A percentile compares a stretch with the other conserved stretches of the same genome.
Evolutionary conservation across 2,329 filamentous ascomycete species (phyloP).

Genomic region (Myotisia sp.): DNA sequence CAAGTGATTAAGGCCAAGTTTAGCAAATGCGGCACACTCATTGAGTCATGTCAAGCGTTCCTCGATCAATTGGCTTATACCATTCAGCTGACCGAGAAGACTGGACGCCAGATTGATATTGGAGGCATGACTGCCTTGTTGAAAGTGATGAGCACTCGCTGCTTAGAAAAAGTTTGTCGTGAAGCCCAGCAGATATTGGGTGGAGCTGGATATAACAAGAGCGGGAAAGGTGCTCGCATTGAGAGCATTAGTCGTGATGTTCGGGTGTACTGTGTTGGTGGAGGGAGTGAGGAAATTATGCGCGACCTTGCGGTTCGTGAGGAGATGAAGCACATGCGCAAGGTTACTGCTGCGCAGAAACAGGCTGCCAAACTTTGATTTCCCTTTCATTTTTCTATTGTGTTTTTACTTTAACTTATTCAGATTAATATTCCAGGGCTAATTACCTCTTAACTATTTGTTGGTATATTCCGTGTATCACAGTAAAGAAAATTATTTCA

Average conservation of each 20-base stretch:
- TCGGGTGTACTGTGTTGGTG: slow-evolving; percentile 32
- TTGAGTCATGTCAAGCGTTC: slow-evolving; percentile 50
- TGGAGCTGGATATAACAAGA: slow-evolving; percentile 38
- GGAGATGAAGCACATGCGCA: slow-evolving; percentile 13
- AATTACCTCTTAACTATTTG: no score
- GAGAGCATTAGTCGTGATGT: slow-evolving; percentile 42
- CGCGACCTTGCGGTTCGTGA: slow-evolving; percentile 19
- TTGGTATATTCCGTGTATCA: no score
- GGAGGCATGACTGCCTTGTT: slow-evolving; percentile 39
- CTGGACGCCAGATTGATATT: slow-evolving; percentile 28
- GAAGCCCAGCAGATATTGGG: slow-evolving; percentile 45
- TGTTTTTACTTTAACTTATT: no score
- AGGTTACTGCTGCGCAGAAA: slow-evolving; percentile 4
- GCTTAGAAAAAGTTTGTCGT: slow-evolving; percentile 39
- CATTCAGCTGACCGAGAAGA: slow-evolving; percentile 31
- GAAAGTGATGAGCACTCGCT: slow-evolving; percentile 40
- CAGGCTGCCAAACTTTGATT: no score
- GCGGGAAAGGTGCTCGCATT: slow-evolving; percentile 36
- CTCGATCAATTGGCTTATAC: slow-evolving; percentile 48
- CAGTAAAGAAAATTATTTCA: no score
- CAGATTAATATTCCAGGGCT: no score
- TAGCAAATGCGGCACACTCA: slow-evolving; percentile 42
- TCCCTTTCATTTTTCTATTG: no score
- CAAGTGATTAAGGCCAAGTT: slow-evolving; percentile 48
- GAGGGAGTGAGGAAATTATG: slow-evolving; percentile 30